A percentile compares a stretch with the other conserved stretches of the same genome.
Conservation (phyloP, 768 basidiomycete genomes). For the Mycena rebaudengoi region DNA sequence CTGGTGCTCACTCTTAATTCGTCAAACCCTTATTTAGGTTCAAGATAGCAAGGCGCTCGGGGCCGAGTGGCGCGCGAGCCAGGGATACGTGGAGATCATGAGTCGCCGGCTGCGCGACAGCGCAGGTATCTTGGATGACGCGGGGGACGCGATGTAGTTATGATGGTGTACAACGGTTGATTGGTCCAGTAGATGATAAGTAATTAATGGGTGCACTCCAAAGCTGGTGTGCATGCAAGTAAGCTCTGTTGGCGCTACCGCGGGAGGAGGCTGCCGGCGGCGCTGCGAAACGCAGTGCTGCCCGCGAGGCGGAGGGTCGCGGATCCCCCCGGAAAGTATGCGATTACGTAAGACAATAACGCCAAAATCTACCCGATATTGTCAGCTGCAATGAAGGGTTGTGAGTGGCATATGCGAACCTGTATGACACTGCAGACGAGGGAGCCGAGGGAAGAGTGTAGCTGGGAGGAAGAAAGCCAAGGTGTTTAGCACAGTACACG, state of each 20-base stretch:
- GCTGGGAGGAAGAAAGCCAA: constrained; percentile 49
- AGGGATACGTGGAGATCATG: constrained; percentile 82
- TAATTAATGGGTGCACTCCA: background rate
- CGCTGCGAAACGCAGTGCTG: constrained; percentile 84
- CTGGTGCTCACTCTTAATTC: too few species aligned
- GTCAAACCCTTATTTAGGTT: too few species aligned
- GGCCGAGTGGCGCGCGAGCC: constrained; percentile 65
- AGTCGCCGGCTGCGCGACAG: constrained; percentile 72
- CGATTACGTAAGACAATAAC: constrained; percentile 87
- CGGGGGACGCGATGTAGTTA: constrained; percentile 8
- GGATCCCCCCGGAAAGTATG: constrained; percentile 94
- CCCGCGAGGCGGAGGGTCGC: constrained; percentile 84
- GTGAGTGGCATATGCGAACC: constrained; percentile 42
- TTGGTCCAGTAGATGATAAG: constrained; percentile 9
- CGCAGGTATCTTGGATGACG: constrained; percentile 60
- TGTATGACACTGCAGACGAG: constrained; percentile 85
- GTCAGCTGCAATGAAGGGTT: background rate
- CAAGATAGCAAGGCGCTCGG: too few species aligned
- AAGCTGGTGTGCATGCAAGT: background rate
- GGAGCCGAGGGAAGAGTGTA: constrained; percentile 87
- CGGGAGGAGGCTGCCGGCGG: constrained; percentile 84
- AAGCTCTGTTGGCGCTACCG: constrained; percentile 50
- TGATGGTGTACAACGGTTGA: too few species aligned
- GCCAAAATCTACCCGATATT: constrained; percentile 70
- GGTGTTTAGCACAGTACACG: background rate